phyloP scores from a whole-genome alignment of 148 eudicot genomes.

The Rhododendron mucronatum region DNA sequence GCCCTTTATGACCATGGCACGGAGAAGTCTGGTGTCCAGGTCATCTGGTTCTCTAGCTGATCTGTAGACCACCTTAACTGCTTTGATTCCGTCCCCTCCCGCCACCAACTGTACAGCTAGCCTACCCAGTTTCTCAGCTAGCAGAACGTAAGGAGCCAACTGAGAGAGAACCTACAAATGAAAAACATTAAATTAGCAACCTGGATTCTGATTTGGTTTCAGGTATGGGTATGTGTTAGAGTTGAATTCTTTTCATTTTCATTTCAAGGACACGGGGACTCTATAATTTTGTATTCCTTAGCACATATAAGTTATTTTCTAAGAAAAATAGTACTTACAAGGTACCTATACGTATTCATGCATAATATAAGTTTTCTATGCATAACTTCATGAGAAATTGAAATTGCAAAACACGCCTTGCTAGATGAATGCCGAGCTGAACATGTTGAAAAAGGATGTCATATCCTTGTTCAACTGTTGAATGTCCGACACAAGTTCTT shows the following conservation, averaged over 20 bases:
- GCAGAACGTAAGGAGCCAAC: conserved; percentile 68
- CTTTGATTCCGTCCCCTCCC: conserved; percentile 74
- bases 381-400: neutral
- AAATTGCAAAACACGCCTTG: neutral
- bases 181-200: neutral
- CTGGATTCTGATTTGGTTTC: neutral
- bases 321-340: neutral
- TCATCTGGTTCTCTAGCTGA: conserved; percentile 77
- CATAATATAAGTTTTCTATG: neutral
- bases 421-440: neutral
- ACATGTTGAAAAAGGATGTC: neutral
- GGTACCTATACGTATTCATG: neutral
- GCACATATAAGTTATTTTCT: neutral
- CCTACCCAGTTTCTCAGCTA: conserved; percentile 85
- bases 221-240: neutral
- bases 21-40: conserved; percentile 79
- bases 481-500: neutral
- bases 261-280: neutral
- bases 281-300: neutral
- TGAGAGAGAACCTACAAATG: conserved; percentile 57
- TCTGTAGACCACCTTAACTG: conserved; percentile 58
- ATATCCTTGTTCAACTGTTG: neutral
- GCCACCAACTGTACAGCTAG: conserved; percentile 75
- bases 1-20: conserved; percentile 90
- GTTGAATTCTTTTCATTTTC: neutral